phyloP scores from a whole-genome alignment of 345 rosid genomes.

The Rubroshorea leprosula region DNA sequence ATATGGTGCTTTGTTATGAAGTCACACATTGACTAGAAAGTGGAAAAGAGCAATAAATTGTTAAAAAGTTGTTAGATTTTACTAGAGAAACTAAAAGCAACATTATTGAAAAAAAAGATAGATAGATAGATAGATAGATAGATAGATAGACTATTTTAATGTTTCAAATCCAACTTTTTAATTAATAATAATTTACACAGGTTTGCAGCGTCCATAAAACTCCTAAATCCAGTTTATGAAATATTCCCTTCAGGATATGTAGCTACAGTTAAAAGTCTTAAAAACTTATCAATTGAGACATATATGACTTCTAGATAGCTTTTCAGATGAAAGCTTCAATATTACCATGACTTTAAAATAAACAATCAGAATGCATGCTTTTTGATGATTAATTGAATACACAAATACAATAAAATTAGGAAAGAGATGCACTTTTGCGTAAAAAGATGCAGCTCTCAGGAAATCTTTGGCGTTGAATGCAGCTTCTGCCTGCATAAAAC shows the following conservation, averaged over 20 bases:
- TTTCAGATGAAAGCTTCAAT: no score
- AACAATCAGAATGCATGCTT: neutral
- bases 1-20: neutral
- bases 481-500: conserved; percentile 82
- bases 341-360: neutral
- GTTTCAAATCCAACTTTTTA: no score
- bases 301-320: no score
- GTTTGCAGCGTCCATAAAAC: no score
- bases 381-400: conserved; percentile 4
- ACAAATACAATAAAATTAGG: conserved; percentile 6
- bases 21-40: neutral
- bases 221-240: no score
- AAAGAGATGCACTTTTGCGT: conserved; percentile 59
- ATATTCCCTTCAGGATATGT: no score
- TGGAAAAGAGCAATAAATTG: neutral
- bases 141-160: no score
- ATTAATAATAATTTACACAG: no score
- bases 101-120: neutral
- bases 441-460: conserved; percentile 91
- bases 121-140: neutral
- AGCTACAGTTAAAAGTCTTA: no score
- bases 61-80: neutral
- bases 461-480: conserved; percentile 83
- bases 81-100: neutral
- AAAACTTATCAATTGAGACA: no score